Evolutionary conservation across 1,139 yeast genomes (phyloP), one percentile per base, ranked within the genome.

Genomic region (Sugiyamaella pinicola): DNA sequence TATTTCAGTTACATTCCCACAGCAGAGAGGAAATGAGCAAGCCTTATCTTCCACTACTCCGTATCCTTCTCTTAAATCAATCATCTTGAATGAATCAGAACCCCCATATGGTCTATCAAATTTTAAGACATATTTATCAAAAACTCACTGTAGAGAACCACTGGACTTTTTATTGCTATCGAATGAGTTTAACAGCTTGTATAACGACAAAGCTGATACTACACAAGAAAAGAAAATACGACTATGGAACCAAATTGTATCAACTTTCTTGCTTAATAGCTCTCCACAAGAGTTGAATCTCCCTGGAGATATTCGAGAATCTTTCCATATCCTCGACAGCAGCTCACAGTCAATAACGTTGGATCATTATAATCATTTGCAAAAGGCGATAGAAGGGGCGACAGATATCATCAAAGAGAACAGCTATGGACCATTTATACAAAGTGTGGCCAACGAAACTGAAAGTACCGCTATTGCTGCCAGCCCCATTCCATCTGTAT

Each of bases 81-180:
- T 46, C 19, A 37, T 46, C 7, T n/a, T 12, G 12, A 38, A 46
- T n/a, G 18, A 46, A 29, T 26, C 49, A 10, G 33, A 10, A 31
- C 22, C 33, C 17, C 44, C 38, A 15, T 54, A 26, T 58, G 55
- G 65, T 22, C 58, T 68, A 41, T 52, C 61, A 19, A 64, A 61
- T 28, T 69, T 71, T 52, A 55, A 60, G 48, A 62, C 60, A 15
- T 70, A 59, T 50, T 58, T 70, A 28, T 56, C 64, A 28, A 64
- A 62, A 37, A 66, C 64, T 52, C 71, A 68, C 59, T 70, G 74
- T 44, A 60, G 61, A 29, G 74, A 71, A 58, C 63, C 67, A 8
- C 61, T 71, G 43, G 72, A 70, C 52, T 70, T 71, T 55, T 58
- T 65, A 2, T 52, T 66, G 49, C 71, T 67, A 47, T 69, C 67